Evolutionary conservation across 495 filamentous ascomycete species (phyloP).

Genomic region (Pseudevernia furfuracea): DNA sequence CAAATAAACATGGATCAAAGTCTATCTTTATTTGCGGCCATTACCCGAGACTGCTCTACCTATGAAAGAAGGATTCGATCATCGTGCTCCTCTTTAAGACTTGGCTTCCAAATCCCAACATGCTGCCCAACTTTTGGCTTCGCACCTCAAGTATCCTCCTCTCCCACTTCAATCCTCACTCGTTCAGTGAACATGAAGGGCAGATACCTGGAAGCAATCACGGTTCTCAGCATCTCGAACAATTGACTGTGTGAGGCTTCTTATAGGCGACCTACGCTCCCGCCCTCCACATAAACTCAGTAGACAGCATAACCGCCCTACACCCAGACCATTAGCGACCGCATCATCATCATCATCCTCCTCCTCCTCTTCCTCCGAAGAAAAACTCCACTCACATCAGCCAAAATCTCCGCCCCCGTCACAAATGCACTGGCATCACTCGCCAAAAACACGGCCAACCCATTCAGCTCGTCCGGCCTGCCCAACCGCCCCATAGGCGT

Average conservation of each 20-base stretch:
- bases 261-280: too few relatives aligned
- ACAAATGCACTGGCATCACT: conserved; percentile 68
- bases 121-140: neutral
- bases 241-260: too few relatives aligned
- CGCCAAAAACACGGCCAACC: conserved; percentile 67
- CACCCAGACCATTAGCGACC: neutral
- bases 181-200: too few relatives aligned
- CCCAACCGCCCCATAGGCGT: conserved; percentile 72
- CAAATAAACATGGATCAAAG: neutral
- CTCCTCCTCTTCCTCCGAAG: too few relatives aligned
- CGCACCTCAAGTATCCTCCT: too few relatives aligned
- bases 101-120: neutral
- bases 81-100: neutral
- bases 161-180: neutral
- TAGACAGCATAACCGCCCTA: conserved; percentile 22
- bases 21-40: neutral
- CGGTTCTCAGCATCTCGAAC: neutral
- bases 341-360: neutral
- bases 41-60: neutral
- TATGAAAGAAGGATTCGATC: neutral
- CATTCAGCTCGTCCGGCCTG: conserved; percentile 66
- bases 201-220: too few relatives aligned
- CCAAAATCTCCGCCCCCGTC: conserved; percentile 70
- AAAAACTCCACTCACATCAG: conserved; percentile 48
- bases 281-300: neutral